A percentile compares a stretch with the other conserved stretches of the same genome.
Evolutionary conservation across 495 filamentous ascomycete genomes (phyloP).

Genomic region (Achaetomiella virescens): DNA sequence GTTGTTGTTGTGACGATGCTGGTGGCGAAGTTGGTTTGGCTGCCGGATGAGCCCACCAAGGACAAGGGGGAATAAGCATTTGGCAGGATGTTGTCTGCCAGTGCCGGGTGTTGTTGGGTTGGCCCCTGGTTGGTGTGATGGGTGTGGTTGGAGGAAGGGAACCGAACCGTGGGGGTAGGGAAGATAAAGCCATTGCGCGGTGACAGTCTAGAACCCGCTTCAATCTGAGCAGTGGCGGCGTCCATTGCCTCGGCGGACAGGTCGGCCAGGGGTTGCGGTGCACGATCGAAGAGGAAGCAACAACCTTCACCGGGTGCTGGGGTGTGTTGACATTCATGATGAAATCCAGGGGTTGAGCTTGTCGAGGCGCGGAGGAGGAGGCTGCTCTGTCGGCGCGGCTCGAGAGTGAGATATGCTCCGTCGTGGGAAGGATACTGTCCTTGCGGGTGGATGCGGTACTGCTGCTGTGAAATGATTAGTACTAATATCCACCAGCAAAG

Average conservation of each 20-base stretch:
- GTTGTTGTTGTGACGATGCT: background rate
- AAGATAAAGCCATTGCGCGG: background rate
- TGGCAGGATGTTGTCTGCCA: background rate
- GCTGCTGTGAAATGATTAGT: background rate
- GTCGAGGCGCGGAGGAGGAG: background rate
- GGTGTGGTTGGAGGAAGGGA: background rate
- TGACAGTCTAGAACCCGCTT: background rate
- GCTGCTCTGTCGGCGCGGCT: background rate
- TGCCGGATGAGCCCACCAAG: background rate
- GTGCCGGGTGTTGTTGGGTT: no score
- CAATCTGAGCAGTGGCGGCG: background rate
- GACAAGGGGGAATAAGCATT: background rate
- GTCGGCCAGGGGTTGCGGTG: constrained; percentile 22
- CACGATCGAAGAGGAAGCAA: background rate
- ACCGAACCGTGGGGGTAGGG: background rate
- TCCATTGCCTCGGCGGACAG: constrained; percentile 13
- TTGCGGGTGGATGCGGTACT: constrained; percentile 10
- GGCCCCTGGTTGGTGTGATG: no score
- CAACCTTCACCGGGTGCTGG: background rate
- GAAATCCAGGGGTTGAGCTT: background rate
- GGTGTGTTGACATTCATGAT: background rate
- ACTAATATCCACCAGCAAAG: no score
- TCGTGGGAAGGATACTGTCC: constrained; percentile 13
- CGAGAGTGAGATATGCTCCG: constrained; percentile 8
- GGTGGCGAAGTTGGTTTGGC: background rate